Base-by-base conservation (phyloP, 768 basidiomycete species). In the Russula foetens region DNA sequence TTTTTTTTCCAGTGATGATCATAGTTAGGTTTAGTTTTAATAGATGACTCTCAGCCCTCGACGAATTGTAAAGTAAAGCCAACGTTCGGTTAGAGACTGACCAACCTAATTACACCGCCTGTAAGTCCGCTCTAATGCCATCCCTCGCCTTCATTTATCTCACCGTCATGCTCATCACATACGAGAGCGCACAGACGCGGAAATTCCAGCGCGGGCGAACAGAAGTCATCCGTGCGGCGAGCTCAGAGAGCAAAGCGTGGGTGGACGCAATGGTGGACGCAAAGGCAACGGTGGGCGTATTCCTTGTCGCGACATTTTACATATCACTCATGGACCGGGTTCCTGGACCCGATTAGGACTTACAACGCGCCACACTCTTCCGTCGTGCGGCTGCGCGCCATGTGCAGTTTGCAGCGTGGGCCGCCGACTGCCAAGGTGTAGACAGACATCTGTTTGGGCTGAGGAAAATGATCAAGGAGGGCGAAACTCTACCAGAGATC, bases 401-500 rank as follows among this genome's bases (percentile, higher is more conserved):
- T 74, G 77, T 90, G 66, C 81, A 89, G 72, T 98, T 97, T 70
- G 83, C 88, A 2, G 77, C 81, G 2, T 95, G 92, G 89, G 95
- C 96, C 0, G 90, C 93, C 2, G 91, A 96, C 62, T 96, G 89
- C 1, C 86, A 90, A 71, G 97, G 95, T 47, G 92, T 99, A 23
- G 96, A 98, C 73, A 80, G 96, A 35, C 97, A 99, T 73, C 75
- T 98, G 61, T 98, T 95, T 72, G 97, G 95, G 8, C 75, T 99
- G 67, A 95, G 90, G 77, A 88, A 85, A 77, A 75, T 90, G 67
- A 66, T 98, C 49, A 75, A 78, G 54, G 81, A 83, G 11, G 90
- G 84, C 29, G 95, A 98, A 73, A 68, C 75, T 35, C 62, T 85
- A 38, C 95, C 91, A 0, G 82, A 73, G 63, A 76, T 97, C 3